Conservation (phyloP, 2,329 filamentous ascomycete species). For the Penicillium sp. region DNA sequence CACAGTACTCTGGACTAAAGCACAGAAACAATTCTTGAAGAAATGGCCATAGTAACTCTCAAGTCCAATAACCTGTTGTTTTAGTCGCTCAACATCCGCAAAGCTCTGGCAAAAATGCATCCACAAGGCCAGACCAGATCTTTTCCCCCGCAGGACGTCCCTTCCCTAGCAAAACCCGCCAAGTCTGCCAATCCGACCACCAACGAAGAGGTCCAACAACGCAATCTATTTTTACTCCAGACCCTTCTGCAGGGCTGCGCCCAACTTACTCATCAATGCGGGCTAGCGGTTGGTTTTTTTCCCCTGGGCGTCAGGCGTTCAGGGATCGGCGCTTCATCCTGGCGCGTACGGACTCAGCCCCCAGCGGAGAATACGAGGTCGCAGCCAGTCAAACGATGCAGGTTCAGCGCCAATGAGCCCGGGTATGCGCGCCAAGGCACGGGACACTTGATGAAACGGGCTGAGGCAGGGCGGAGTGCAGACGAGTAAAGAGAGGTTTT, state of each 20-base stretch:
- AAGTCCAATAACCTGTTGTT: background rate
- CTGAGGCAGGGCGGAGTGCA: background rate
- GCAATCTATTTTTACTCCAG: background rate
- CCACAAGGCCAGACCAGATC: too few species aligned
- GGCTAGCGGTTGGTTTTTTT: background rate
- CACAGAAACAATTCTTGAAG: too few species aligned
- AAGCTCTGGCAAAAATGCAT: too few species aligned
- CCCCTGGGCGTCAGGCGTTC: background rate
- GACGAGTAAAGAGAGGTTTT: background rate
- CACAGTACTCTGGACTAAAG: too few species aligned
- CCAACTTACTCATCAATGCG: background rate
- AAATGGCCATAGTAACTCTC: too few species aligned
- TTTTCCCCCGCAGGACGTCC: too few species aligned
- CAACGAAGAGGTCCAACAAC: too few species aligned
- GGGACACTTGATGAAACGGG: background rate
- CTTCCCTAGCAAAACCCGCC: too few species aligned
- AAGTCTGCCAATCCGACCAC: too few species aligned
- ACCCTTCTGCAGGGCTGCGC: background rate
- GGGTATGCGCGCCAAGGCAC: background rate
- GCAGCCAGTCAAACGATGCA: background rate
- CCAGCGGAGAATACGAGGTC: constrained; percentile 5
- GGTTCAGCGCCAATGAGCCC: too few species aligned
- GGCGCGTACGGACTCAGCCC: background rate
- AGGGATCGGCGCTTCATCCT: background rate
- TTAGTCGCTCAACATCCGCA: background rate